Evolutionary conservation across 352 stramenopile species (phyloP).

Genomic region (Globisporangium okanoganense): DNA sequence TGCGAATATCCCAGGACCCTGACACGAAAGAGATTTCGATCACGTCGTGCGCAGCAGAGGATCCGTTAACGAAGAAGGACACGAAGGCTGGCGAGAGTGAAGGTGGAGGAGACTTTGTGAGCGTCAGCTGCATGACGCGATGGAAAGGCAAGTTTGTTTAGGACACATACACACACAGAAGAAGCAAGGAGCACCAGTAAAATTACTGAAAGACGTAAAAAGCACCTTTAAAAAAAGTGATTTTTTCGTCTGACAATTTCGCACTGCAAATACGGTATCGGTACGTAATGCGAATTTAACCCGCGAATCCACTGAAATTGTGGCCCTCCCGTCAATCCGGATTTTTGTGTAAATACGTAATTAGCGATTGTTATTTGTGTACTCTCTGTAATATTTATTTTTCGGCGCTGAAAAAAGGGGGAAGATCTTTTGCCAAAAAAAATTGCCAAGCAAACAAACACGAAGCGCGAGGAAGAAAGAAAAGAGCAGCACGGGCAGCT

Average conservation of each 20-base stretch:
- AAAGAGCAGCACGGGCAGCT: not conserved
- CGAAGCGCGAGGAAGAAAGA: conserved; percentile 14
- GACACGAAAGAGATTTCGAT: conserved; percentile 60
- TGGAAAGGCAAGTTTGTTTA: conserved; percentile 73
- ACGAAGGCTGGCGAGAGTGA: not conserved
- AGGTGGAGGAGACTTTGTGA: conserved; percentile 25
- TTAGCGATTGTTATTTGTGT: too few relatives aligned
- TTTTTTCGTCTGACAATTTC: too few relatives aligned
- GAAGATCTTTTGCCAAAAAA: conserved; percentile 6
- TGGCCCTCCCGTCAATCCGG: too few relatives aligned
- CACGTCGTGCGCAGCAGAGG: conserved; percentile 39
- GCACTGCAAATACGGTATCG: too few relatives aligned
- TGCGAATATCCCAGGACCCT: conserved; percentile 55
- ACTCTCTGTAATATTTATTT: not conserved
- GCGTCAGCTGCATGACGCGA: conserved; percentile 50
- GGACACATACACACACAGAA: not conserved
- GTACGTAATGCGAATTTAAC: too few relatives aligned
- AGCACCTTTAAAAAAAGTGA: conserved; percentile 1
- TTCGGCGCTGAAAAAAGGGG: conserved; percentile 8
- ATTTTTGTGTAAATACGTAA: too few relatives aligned
- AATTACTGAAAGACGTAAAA: not conserved
- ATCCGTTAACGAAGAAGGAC: not conserved
- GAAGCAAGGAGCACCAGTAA: not conserved
- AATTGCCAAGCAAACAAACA: conserved; percentile 5
- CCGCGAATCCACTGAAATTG: too few relatives aligned